Base-by-base conservation (phyloP, 2,329 filamentous ascomycete species). In the Stachybotrys chlorohalonatus region DNA sequence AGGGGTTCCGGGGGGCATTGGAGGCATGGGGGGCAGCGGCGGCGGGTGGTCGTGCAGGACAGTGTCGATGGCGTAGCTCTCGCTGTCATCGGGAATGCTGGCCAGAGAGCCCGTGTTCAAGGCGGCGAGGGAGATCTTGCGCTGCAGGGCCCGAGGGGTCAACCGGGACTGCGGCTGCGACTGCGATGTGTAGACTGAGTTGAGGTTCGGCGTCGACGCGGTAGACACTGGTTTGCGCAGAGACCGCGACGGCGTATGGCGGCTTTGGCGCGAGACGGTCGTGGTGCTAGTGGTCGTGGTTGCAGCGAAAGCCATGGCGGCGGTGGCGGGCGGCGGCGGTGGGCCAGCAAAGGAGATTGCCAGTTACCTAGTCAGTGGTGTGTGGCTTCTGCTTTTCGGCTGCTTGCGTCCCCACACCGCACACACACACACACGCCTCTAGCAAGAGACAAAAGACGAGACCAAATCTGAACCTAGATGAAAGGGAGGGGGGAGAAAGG, bases 81-180 rank as follows among this genome's bases (percentile, higher is more conserved):
- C 79, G 68, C 75, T 83, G 61, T 81, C 82, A 82, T 87, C 83
- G 63, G 84, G 84, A 59, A 86, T 85, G 57, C 79, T 75, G 59
- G 84, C 83, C 54, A 87, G 76, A 31, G 83, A 83, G 64, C 74
- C 75, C 57, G 76, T 75, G 52, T 85, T 89, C 59, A 92, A 78
- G 51, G 86, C 83, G 58, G 84, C 85, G 59, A 89, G 75, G 52
- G 86, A 90, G 57, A 80, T 78, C 74, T 92, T 91, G 66, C 87
- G 84, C 64, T 81, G 78, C 61, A 86, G 75, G 56, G 77, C 74
- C 49, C 66, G 71, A 32, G 73, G 71, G 51, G 67, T 67, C 31
- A 77, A 72, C 59, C 74, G 75, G 52, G 78, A 76, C 9, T 42
- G 24, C 24, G 24, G 24, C 24, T 24, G 24, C 24, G 24, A 24